Conservation (phyloP, 2,329 filamentous ascomycete species). For the Penicillium fuscoglaucum region DNA sequence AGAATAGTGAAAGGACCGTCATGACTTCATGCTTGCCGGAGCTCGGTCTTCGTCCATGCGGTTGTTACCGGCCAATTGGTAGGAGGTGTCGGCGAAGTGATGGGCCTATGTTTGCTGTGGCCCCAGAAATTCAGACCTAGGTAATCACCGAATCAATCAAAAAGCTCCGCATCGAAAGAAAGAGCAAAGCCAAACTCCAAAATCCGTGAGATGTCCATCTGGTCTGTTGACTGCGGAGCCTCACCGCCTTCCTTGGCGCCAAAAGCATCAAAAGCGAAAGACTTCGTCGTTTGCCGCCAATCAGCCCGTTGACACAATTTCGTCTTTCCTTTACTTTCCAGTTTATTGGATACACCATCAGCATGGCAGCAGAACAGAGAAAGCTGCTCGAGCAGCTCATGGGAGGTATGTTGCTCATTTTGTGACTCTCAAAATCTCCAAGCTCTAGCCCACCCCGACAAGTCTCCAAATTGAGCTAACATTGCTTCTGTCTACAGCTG, state of each 20-base stretch:
- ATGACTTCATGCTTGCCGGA: slow-evolving; percentile 45
- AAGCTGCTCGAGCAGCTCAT: slow-evolving; percentile 96
- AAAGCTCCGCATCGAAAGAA: slow-evolving; percentile 9
- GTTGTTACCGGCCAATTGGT: slow-evolving; percentile 8
- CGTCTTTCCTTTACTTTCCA: slow-evolving; percentile 6
- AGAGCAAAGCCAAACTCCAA: slow-evolving; percentile 6
- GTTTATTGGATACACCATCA: slow-evolving; percentile 20
- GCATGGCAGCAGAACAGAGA: slow-evolving; percentile 94
- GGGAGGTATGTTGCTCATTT: slow-evolving; percentile 48
- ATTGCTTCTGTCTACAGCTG: slow-evolving; percentile 37
- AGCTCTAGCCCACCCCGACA: slow-evolving; percentile 11
- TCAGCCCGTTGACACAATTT: slow-evolving; percentile 11
- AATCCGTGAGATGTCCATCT: slow-evolving; percentile 14
- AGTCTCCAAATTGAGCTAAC: slow-evolving; percentile 28
- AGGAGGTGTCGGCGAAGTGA: not conserved
- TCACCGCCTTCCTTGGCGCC: slow-evolving; percentile 28
- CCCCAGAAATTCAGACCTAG: slow-evolving; percentile 8
- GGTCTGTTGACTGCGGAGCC: slow-evolving; percentile 22
- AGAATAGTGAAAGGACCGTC: slow-evolving; percentile 43
- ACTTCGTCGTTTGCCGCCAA: slow-evolving; percentile 14
- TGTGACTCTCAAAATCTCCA: slow-evolving; percentile 4
- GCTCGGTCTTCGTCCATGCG: slow-evolving; percentile 21
- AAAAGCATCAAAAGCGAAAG: slow-evolving; percentile 22
- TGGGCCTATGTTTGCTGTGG: not conserved
- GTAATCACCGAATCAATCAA: slow-evolving; percentile 5